Evolutionary conservation across 2,329 filamentous ascomycete species (phyloP).

Genomic region (Penicillium sp.): DNA sequence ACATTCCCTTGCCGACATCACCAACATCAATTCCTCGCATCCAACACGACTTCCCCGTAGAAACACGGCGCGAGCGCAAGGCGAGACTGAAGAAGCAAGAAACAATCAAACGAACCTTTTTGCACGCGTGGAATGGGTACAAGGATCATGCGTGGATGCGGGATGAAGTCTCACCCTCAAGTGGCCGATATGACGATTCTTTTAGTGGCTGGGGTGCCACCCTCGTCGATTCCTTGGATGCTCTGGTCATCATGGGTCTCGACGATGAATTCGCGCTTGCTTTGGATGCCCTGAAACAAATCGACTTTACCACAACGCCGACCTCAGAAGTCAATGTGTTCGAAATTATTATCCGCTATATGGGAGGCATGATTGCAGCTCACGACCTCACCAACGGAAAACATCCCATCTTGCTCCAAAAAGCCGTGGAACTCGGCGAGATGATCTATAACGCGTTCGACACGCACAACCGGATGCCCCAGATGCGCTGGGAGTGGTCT

Average conservation of each 20-base stretch:
- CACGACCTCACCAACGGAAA: conserved; percentile 80
- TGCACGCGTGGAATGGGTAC: conserved; percentile 83
- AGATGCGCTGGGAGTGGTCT: conserved; percentile 67
- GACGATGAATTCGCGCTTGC: conserved; percentile 79
- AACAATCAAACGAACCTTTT: conserved; percentile 74
- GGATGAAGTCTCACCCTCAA: conserved; percentile 81
- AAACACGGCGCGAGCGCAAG: conserved; percentile 62
- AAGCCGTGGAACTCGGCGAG: conserved; percentile 80
- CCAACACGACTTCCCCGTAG: conserved; percentile 71
- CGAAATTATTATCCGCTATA: conserved; percentile 88
- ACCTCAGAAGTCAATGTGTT: conserved; percentile 79
- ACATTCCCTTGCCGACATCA: conserved; percentile 74
- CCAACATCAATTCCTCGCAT: conserved; percentile 74
- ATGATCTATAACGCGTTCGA: conserved; percentile 83
- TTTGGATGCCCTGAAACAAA: conserved; percentile 67
- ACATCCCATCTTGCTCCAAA: conserved; percentile 72
- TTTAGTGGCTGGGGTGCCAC: conserved; percentile 94
- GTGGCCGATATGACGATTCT: conserved; percentile 71
- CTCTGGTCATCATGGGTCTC: conserved; percentile 82
- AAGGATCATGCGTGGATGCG: conserved; percentile 78
- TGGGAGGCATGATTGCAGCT: conserved; percentile 82
- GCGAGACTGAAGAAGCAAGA: conserved; percentile 67
- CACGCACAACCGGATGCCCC: conserved; percentile 90
- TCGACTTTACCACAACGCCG: conserved; percentile 79
- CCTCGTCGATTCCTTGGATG: conserved; percentile 79